phyloP scores from a whole-genome alignment of 1,284 basidiomycete genomes.

The Omphalotus olearius region DNA sequence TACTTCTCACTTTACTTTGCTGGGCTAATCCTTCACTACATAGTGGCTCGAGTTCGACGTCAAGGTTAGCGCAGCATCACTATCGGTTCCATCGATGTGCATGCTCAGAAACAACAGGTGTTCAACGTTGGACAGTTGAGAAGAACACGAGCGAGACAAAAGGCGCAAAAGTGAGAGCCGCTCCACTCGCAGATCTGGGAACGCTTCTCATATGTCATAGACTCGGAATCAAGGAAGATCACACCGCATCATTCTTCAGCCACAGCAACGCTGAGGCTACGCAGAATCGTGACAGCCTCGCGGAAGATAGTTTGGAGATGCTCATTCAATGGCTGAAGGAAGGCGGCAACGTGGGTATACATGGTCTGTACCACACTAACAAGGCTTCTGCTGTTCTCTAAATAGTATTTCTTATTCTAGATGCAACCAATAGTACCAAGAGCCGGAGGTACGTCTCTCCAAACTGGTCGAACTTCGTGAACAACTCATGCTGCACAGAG shows the following conservation, averaged over 20 bases:
- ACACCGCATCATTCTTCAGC: conserved; percentile 91
- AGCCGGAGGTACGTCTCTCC: conserved; percentile 54
- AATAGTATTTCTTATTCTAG: conserved; percentile 1
- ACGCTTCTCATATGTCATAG: conserved; percentile 28
- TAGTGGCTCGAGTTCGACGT: conserved; percentile 99
- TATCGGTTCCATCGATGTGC: neutral
- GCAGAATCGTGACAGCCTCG: conserved; percentile 77
- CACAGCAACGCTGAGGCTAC: conserved; percentile 82
- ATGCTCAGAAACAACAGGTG: conserved; percentile 47
- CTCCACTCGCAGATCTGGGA: neutral
- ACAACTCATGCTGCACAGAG: conserved; percentile 38
- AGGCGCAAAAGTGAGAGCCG: conserved; percentile 60
- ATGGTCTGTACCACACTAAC: conserved; percentile 53
- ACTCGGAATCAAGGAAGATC: conserved; percentile 83
- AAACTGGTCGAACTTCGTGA: neutral
- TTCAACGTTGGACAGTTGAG: conserved; percentile 98
- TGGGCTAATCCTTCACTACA: conserved; percentile 8
- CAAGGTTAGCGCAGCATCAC: conserved; percentile 50
- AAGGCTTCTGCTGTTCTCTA: neutral
- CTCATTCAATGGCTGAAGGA: conserved; percentile 93
- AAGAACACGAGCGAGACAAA: conserved; percentile 80
- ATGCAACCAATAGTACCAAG: conserved; percentile 32
- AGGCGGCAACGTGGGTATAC: conserved; percentile 97
- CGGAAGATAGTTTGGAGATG: conserved; percentile 92
- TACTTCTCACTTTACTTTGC: conserved; percentile 4